Conservation (phyloP, 768 basidiomycete species). For the Auricularia sp. region DNA sequence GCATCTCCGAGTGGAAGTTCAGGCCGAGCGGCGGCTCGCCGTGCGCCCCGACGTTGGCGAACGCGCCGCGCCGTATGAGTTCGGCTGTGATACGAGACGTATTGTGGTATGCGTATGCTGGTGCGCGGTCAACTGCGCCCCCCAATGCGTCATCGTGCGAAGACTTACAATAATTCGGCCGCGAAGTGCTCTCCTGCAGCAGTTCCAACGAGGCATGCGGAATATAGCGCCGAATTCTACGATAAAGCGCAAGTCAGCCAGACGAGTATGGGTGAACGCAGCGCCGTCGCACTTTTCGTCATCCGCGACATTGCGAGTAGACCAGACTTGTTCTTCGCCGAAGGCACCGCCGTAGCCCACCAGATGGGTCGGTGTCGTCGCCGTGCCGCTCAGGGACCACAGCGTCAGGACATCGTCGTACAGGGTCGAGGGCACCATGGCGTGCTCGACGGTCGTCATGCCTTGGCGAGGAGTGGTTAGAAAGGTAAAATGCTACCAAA, state of each 20-base stretch:
- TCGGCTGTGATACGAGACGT: constrained; percentile 57
- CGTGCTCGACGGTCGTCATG: constrained; percentile 70
- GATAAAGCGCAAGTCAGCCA: not conserved
- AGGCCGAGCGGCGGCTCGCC: constrained; percentile 55
- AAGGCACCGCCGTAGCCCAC: constrained; percentile 67
- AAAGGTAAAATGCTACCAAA: not conserved
- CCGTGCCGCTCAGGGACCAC: constrained; percentile 59
- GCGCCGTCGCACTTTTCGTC: constrained; percentile 46
- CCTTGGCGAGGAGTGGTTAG: constrained; percentile 27
- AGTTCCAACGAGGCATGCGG: constrained; percentile 55
- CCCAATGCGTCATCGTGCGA: not conserved
- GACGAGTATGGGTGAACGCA: not conserved
- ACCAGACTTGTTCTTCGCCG: constrained; percentile 66
- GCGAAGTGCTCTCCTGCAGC: constrained; percentile 48
- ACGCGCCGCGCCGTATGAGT: constrained; percentile 58
- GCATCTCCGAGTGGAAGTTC: constrained; percentile 71
- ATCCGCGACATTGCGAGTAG: constrained; percentile 51
- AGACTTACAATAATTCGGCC: constrained; percentile 48
- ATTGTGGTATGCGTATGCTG: constrained; percentile 57
- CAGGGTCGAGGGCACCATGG: constrained; percentile 52
- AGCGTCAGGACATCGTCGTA: constrained; percentile 60
- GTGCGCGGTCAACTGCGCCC: not conserved
- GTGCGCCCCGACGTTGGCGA: constrained; percentile 63
- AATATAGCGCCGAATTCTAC: constrained; percentile 52
- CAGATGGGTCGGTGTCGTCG: constrained; percentile 62